A percentile compares a stretch with the other conserved stretches of the same genome.
Conservation (phyloP, 768 basidiomycete genomes). For the Nidula microcarpa region DNA sequence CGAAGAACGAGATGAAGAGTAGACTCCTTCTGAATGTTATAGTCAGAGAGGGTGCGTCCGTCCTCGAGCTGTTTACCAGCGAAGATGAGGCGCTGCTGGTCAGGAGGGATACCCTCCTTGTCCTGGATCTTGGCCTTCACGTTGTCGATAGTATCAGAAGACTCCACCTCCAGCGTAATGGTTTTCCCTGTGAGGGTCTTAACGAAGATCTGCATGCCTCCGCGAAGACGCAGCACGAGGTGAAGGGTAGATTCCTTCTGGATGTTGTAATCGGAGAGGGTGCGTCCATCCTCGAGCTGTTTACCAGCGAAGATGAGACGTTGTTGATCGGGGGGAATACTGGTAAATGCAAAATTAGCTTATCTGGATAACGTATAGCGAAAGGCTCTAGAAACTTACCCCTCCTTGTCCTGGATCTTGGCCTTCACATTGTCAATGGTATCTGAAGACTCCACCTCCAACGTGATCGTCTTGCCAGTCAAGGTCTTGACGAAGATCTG, state of each 20-base stretch:
- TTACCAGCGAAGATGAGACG: slow-evolving; percentile 97
- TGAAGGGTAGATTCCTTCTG: slow-evolving; percentile 96
- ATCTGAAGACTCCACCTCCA: slow-evolving; percentile 84
- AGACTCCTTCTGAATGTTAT: slow-evolving; percentile 75
- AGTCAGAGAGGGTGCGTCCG: slow-evolving; percentile 86
- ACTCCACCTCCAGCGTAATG: slow-evolving; percentile 87
- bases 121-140: slow-evolving; percentile 93
- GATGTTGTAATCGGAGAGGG: slow-evolving; percentile 86
- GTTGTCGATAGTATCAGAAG: slow-evolving; percentile 84
- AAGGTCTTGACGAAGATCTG: slow-evolving; percentile 89
- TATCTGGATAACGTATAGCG: not conserved
- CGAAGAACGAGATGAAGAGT: no score
- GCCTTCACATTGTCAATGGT: no score
- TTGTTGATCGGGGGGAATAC: slow-evolving; percentile 87
- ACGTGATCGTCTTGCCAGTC: slow-evolving; percentile 89
- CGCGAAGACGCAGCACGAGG: slow-evolving; percentile 85
- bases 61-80: no score
- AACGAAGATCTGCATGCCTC: slow-evolving; percentile 85
- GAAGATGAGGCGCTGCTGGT: no score
- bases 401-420: slow-evolving; percentile 86
- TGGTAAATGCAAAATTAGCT: slow-evolving; percentile 11
- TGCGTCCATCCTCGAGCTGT: slow-evolving; percentile 93
- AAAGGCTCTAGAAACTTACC: slow-evolving; percentile 23
- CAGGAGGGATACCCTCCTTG: slow-evolving; percentile 87
- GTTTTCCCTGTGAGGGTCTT: slow-evolving; percentile 88